Percentiles rank a stretch among this genome's conserved stretches.
phyloP scores from a whole-genome alignment of 2,329 filamentous ascomycete species.

The Fusarium mundagurra region DNA sequence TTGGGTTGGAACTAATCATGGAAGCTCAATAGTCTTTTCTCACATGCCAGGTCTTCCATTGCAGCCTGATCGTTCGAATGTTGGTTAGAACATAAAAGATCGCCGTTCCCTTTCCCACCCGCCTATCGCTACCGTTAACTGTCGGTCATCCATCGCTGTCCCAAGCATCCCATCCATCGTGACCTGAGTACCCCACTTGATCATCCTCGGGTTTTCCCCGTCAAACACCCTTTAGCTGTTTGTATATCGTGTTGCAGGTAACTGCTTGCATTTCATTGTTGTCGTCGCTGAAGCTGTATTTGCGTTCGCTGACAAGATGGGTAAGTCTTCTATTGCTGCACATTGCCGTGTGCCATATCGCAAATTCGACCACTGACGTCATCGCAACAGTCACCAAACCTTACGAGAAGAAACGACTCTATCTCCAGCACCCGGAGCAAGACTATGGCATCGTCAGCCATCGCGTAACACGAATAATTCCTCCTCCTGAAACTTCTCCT shows the following conservation, averaged over 20 bases:
- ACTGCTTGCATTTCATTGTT: conserved; percentile 20
- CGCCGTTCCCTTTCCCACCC: conserved; percentile 11
- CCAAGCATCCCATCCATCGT: conserved; percentile 16
- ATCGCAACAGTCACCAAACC: conserved; percentile 42
- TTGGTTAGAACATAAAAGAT: conserved; percentile 37
- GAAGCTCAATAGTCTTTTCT: conserved; percentile 21
- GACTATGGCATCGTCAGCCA: conserved; percentile 50
- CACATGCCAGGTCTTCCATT: neutral
- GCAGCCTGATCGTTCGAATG: conserved; percentile 10
- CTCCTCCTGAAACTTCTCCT: conserved; percentile 45
- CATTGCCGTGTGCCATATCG: conserved; percentile 12
- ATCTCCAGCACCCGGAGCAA: conserved; percentile 53
- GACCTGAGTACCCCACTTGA: conserved; percentile 24
- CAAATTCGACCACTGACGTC: conserved; percentile 37
- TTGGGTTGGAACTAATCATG: conserved; percentile 26
- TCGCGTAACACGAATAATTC: conserved; percentile 52
- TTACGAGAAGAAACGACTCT: conserved; percentile 55
- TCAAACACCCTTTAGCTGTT: conserved; percentile 12
- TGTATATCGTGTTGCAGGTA: conserved; percentile 9
- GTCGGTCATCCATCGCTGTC: neutral
- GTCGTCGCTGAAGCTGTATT: neutral
- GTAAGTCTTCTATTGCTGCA: conserved; percentile 31
- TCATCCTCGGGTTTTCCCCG: conserved; percentile 13
- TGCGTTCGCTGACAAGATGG: conserved; percentile 28
- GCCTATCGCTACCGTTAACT: conserved; percentile 17